These are phyloP conservation scores for Gossypium schwendimanii DNA, from an alignment of 441 rosid species.

Conservation along the genomic window DNA sequence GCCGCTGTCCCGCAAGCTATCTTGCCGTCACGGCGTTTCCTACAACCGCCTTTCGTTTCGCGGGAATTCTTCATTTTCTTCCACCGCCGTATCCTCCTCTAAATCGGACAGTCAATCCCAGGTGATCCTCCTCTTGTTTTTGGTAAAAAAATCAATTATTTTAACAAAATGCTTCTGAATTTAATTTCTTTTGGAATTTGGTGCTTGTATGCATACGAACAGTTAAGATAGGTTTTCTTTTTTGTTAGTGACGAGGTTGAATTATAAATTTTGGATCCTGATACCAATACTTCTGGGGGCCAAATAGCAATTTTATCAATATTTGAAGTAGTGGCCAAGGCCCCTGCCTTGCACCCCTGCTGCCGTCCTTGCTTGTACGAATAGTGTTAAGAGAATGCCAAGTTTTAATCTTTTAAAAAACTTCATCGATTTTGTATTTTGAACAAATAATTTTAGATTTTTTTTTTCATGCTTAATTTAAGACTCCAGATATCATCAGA, in stretches of 20 bases:
- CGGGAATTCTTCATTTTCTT: slow-evolving; percentile 6
- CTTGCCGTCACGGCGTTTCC: background rate
- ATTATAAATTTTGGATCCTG: too few species aligned
- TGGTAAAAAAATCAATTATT: background rate
- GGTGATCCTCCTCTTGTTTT: background rate
- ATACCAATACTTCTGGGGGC: too few species aligned
- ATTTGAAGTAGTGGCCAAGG: too few species aligned
- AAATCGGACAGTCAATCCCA: background rate
- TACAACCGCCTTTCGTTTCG: background rate
- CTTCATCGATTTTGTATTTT: background rate
- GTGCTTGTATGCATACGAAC: background rate
- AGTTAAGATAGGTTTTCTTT: background rate
- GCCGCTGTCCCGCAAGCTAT: background rate
- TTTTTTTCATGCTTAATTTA: background rate
- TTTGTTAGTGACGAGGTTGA: too few species aligned
- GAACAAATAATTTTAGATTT: background rate
- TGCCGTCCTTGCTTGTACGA: too few species aligned
- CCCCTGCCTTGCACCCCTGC: too few species aligned
- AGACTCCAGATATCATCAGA: background rate
- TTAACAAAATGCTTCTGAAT: background rate
- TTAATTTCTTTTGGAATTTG: background rate
- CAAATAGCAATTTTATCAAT: too few species aligned
- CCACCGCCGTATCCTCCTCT: background rate
- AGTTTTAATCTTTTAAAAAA: background rate
- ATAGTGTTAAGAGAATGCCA: background rate